Evolutionary conservation across 192 early-diverging fungal species (phyloP), one percentile per base, ranked within the genome.

Genomic region (Entophlyctis luteolus): DNA sequence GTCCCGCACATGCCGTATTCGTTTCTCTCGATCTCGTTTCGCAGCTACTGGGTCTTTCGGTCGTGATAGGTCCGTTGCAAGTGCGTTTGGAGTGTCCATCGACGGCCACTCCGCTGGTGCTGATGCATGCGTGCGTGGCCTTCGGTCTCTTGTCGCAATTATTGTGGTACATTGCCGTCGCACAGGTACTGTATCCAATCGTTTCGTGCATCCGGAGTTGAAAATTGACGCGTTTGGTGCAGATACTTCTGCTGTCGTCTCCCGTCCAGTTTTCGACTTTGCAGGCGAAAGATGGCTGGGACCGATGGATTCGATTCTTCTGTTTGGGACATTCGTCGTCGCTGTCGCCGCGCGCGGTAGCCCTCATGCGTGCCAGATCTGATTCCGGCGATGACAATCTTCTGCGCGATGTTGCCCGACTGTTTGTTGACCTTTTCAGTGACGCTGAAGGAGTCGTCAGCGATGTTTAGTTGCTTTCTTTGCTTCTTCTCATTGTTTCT

Each of bases 371-470:
- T 5, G 36, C 14, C 37, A 25, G 14, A 0, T n/a, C 23, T n/a
- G 65, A 70, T 33, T 46, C 42, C 42, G 42, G 18, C 8, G 69
- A 75, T 33, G 55, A 55, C 18, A 67, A 69, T 49, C 58, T 79
- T 3, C 48, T 79, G 22, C 33, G 65, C n/a, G 70, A 74, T 55
- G 74, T 79, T n/a, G 78, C 78, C 4, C 52, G 70, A 46, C 57
- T 74, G n/a, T 74, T 80, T 67, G 78, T 72, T 8, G 74, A 80
- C 18, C 63, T 80, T 31, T 69, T 80, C 18, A 31, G 65, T 34
- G 78, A 80, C 48, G 75, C 68, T 18, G 66, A 74, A 12, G 70
- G 62, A 12, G 78, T 77, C 2, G 68, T 73, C 2, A 67, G 62
- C 27, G 78, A 80, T 59, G 67, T 69, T n/a, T n/a, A n/a, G n/a